phyloP scores from a whole-genome alignment of 108 stramenopile genomes.

The Cyclotella choctawhatcheeana region DNA sequence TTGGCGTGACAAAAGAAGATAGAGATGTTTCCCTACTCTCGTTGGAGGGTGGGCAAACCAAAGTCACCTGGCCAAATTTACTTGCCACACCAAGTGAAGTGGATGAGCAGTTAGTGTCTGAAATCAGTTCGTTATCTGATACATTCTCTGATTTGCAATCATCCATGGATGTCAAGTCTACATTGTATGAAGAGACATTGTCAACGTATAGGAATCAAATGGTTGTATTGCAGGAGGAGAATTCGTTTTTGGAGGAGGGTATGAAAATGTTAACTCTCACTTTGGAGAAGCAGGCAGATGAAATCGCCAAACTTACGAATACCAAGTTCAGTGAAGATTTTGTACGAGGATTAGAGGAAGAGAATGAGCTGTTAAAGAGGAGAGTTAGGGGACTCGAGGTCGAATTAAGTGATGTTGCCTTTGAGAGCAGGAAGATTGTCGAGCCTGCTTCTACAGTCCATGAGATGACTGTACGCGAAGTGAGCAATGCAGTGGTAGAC shows the following conservation, averaged over 20 bases:
- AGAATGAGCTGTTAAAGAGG: slow-evolving; percentile 24
- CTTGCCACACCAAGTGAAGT: not conserved
- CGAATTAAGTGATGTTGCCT: slow-evolving; percentile 42
- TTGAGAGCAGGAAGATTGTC: slow-evolving; percentile 31
- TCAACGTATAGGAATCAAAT: slow-evolving; percentile 10
- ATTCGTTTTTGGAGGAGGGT: slow-evolving; percentile 23
- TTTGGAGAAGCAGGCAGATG: slow-evolving; percentile 31
- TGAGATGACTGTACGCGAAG: not conserved
- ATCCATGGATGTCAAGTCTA: slow-evolving; percentile 16
- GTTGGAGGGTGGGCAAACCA: not conserved
- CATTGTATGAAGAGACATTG: slow-evolving; percentile 19
- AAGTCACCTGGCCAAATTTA: slow-evolving; percentile 6
- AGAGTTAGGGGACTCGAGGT: slow-evolving; percentile 34
- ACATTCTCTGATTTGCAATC: slow-evolving; percentile 26
- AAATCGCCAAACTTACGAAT: slow-evolving; percentile 8
- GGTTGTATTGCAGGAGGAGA: slow-evolving; percentile 25
- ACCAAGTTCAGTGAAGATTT: slow-evolving; percentile 4
- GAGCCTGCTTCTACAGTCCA: not conserved
- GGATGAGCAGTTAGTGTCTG: slow-evolving; percentile 24
- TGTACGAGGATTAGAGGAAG: slow-evolving; percentile 16
- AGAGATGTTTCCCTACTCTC: slow-evolving; percentile 1
- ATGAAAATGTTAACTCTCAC: slow-evolving; percentile 21
- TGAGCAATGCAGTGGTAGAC: too few species aligned
- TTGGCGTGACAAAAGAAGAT: not conserved
- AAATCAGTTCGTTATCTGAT: slow-evolving; percentile 21